Conservation (phyloP, 2,329 filamentous ascomycete genomes). For the Claviceps arundinis region DNA sequence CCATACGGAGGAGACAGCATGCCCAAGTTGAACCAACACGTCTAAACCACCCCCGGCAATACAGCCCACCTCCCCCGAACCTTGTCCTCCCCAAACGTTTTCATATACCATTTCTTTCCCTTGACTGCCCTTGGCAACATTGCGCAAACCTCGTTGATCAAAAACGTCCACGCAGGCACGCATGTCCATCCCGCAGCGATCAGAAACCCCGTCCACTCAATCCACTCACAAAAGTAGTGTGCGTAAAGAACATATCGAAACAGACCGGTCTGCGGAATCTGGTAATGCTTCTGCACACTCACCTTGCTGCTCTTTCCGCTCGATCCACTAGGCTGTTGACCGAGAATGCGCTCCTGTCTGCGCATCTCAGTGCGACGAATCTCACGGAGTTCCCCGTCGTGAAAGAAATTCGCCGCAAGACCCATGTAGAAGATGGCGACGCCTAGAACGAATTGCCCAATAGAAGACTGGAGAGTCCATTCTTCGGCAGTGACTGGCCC, state of each 20-base stretch:
- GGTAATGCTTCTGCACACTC: constrained; percentile 60
- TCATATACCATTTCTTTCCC: constrained; percentile 74
- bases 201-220: constrained; percentile 89
- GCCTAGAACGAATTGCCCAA: constrained; percentile 44
- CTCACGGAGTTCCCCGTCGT: constrained; percentile 81
- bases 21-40: not conserved
- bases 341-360: constrained; percentile 30
- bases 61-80: constrained; percentile 64
- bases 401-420: constrained; percentile 68
- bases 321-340: constrained; percentile 27
- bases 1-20: too few relatives aligned
- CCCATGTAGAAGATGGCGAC: constrained; percentile 64
- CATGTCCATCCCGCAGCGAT: constrained; percentile 56
- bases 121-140: constrained; percentile 81
- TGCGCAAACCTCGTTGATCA: constrained; percentile 75
- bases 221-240: constrained; percentile 93
- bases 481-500: constrained; percentile 47
- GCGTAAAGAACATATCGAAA: constrained; percentile 78
- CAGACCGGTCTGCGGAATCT: constrained; percentile 69
- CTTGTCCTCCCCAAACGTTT: constrained; percentile 76
- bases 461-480: constrained; percentile 29
- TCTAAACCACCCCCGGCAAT: constrained; percentile 36
- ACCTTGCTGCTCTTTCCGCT: constrained; percentile 5
- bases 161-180: constrained; percentile 64
- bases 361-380: constrained; percentile 60